Percentiles rank a stretch among this genome's conserved stretches.
Conservation (phyloP, 192 early-diverging fungal species). For the Linnemannia schmuckeri region DNA sequence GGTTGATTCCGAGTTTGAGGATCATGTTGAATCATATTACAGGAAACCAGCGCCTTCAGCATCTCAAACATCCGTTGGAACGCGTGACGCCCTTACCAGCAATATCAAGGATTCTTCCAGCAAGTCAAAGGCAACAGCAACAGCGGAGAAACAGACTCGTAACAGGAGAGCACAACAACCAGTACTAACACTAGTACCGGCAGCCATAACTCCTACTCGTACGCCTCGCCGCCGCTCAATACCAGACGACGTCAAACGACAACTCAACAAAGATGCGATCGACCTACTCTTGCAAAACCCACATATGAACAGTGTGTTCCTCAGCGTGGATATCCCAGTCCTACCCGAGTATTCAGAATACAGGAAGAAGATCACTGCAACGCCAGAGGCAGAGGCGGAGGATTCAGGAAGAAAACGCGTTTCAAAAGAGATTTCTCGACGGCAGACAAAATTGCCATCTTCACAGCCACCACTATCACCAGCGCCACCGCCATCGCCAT, state of each 20-base stretch:
- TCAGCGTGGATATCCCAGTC: not conserved
- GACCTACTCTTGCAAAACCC: not conserved
- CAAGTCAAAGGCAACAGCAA: not conserved
- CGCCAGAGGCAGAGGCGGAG: not conserved
- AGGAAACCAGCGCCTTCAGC: not conserved
- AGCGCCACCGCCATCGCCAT: no score
- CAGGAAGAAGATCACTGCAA: not conserved
- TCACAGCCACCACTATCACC: not conserved
- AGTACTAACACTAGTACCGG: no score
- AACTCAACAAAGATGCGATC: not conserved
- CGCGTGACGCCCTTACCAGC: not conserved
- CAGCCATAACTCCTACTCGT: no score
- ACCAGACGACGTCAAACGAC: not conserved
- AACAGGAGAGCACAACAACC: not conserved
- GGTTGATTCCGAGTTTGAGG: not conserved
- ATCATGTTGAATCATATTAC: not conserved
- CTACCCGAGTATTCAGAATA: not conserved
- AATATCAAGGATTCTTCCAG: no score
- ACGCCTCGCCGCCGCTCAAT: not conserved
- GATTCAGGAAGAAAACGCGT: not conserved
- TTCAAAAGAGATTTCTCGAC: not conserved
- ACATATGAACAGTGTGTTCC: not conserved
- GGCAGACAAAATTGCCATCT: not conserved
- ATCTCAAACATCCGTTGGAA: not conserved
- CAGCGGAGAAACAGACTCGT: not conserved